Conservation (phyloP, 1,139 yeast species). For the Citeromyces siamensis region DNA sequence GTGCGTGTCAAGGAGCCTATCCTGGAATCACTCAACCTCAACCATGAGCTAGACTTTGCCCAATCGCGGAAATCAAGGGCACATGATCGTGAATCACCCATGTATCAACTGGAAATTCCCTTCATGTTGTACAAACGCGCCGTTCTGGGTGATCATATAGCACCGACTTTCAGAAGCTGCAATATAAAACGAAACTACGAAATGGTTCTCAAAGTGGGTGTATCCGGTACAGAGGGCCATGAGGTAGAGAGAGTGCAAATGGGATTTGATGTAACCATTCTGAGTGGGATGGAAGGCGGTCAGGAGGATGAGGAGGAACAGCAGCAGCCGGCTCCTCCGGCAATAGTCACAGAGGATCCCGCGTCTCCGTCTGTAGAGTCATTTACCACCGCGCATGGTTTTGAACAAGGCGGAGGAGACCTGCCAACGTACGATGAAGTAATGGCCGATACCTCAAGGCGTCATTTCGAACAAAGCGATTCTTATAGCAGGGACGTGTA, state of each 20-base stretch:
- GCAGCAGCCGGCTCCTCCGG: background rate
- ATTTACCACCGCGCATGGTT: background rate
- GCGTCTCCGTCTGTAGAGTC: background rate
- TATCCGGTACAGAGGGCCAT: conserved; percentile 13
- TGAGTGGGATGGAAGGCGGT: conserved; percentile 3
- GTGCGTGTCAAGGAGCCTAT: conserved; percentile 11
- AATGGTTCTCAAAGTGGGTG: conserved; percentile 30
- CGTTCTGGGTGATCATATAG: conserved; percentile 33
- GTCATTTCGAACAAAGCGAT: conserved; percentile 1
- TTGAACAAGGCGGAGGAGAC: background rate
- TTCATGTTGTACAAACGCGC: conserved; percentile 25
- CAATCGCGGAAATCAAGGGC: conserved; percentile 13
- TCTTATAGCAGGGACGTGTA: background rate
- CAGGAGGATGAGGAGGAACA: too few relatives aligned
- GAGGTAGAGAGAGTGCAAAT: background rate
- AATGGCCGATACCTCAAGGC: background rate
- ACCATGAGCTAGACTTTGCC: conserved; percentile 29
- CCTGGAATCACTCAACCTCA: conserved; percentile 23
- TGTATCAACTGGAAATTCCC: conserved; percentile 38
- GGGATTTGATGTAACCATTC: conserved; percentile 1
- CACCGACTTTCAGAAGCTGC: conserved; percentile 48
- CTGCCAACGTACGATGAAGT: background rate
- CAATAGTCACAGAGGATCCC: background rate
- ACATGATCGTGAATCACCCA: conserved; percentile 6
- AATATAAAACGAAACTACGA: conserved; percentile 38